Evolutionary conservation across 257 asterid species (phyloP).

Genomic region (Nemophila menziesii): DNA sequence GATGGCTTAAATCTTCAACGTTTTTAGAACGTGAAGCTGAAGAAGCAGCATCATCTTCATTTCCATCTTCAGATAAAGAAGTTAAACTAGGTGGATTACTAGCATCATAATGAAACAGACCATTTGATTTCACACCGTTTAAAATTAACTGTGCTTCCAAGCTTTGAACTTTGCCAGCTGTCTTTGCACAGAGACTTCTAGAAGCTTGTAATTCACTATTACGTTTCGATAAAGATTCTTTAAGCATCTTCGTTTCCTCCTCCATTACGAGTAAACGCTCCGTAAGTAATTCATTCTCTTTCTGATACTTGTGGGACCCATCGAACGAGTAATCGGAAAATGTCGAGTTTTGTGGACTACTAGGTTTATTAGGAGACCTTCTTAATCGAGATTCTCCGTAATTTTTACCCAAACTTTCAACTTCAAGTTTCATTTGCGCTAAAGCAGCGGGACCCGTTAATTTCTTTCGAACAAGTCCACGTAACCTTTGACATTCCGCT

Average conservation of each 20-base stretch:
- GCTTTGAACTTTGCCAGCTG: slow-evolving; percentile 48
- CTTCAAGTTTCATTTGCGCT: slow-evolving; percentile 98
- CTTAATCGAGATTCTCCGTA: slow-evolving; percentile 59
- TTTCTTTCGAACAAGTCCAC: slow-evolving; percentile 89
- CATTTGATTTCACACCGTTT: slow-evolving; percentile 32
- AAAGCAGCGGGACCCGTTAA: slow-evolving; percentile 96
- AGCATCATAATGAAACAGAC: slow-evolving; percentile 20
- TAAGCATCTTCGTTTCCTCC: slow-evolving; percentile 71
- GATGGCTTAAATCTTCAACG: too few species aligned
- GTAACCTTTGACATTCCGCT: slow-evolving; percentile 92
- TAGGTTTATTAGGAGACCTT: slow-evolving; percentile 72
- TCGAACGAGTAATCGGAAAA: slow-evolving; percentile 45
- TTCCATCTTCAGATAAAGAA: slow-evolving; percentile 57
- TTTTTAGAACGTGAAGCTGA: too few species aligned
- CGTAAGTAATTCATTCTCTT: slow-evolving; percentile 53
- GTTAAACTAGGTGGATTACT: slow-evolving; percentile 34
- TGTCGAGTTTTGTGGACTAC: slow-evolving; percentile 43
- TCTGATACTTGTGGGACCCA: slow-evolving; percentile 38
- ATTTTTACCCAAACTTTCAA: slow-evolving; percentile 69
- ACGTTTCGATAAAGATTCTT: slow-evolving; percentile 66
- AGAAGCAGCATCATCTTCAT: slow-evolving; percentile 42
- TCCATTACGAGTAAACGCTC: slow-evolving; percentile 57
- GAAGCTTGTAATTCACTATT: slow-evolving; percentile 59
- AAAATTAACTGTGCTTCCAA: slow-evolving; percentile 48
- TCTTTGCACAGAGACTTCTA: slow-evolving; percentile 41